Conservation (phyloP, 805 yeast species). For the Sugiyamaella valdiviana region DNA sequence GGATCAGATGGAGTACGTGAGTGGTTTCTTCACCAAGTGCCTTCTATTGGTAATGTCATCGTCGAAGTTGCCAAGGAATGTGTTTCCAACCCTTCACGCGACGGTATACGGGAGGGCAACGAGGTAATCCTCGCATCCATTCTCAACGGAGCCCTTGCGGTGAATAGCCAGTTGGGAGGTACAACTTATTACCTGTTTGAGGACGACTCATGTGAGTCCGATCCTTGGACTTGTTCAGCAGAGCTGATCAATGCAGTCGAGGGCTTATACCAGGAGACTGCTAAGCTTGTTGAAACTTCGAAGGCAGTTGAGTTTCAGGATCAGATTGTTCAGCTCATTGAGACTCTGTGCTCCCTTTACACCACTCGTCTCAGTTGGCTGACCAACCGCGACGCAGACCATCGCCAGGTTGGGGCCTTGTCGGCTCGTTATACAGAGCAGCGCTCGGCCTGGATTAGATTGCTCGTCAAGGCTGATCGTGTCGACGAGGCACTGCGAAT, state of each 20-base stretch:
- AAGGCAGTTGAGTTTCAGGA: not conserved
- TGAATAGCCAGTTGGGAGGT: slow-evolving; percentile 13
- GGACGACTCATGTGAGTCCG: slow-evolving; percentile 8
- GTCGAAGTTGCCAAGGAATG: slow-evolving; percentile 1
- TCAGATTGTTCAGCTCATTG: slow-evolving; percentile 35
- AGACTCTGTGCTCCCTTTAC: slow-evolving; percentile 37
- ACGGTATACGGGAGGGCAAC: slow-evolving; percentile 16
- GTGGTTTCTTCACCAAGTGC: slow-evolving; percentile 16
- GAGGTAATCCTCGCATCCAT: slow-evolving; percentile 13
- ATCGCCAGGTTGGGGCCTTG: slow-evolving; percentile 14
- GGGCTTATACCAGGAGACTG: slow-evolving; percentile 22
- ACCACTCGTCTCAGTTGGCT: slow-evolving; percentile 18
- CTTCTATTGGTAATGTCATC: slow-evolving; percentile 10
- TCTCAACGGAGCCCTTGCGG: slow-evolving; percentile 15
- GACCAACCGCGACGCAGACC: slow-evolving; percentile 1
- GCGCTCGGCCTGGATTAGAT: slow-evolving; percentile 51
- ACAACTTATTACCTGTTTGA: slow-evolving; percentile 16
- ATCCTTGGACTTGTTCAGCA: slow-evolving; percentile 28
- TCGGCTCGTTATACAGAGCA: slow-evolving; percentile 24
- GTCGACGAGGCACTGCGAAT: slow-evolving; percentile 51
- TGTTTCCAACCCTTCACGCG: not conserved
- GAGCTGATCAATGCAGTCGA: slow-evolving; percentile 21
- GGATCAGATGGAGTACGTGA: slow-evolving; percentile 14
- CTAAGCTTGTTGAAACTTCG: slow-evolving; percentile 15
- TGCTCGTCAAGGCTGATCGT: slow-evolving; percentile 46